Evolutionary conservation across 169 alveolate species (phyloP).

Genomic region (Plasmodium relictum): DNA sequence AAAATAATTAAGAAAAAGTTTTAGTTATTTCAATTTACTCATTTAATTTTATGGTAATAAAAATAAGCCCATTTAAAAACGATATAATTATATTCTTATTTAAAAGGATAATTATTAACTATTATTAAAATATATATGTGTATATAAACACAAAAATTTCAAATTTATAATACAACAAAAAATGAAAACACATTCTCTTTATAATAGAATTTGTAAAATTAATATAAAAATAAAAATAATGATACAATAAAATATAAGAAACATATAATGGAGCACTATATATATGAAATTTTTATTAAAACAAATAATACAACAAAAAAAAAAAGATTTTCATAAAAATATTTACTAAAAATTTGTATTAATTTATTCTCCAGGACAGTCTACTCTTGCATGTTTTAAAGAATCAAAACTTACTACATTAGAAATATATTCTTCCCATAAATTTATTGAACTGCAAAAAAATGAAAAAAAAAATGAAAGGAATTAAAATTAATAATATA

Average conservation of each 20-base stretch:
- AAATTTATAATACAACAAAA: background rate
- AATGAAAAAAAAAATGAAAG: background rate
- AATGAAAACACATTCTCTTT: background rate
- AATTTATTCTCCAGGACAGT: slow-evolving; percentile 57
- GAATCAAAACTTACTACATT: slow-evolving; percentile 36
- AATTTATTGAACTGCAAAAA: slow-evolving; percentile 53
- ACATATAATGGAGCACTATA: background rate
- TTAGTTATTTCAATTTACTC: too few relatives aligned
- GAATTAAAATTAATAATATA: slow-evolving; percentile 1
- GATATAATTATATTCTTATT: too few relatives aligned
- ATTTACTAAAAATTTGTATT: slow-evolving; percentile 1
- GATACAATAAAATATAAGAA: background rate
- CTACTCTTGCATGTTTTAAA: slow-evolving; percentile 32
- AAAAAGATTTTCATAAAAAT: background rate
- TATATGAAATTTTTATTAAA: background rate
- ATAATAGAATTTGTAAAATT: background rate
- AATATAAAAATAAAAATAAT: background rate
- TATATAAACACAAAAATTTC: too few relatives aligned
- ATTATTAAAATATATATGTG: too few relatives aligned
- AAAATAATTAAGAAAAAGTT: too few relatives aligned
- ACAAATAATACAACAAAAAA: background rate
- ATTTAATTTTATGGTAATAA: too few relatives aligned
- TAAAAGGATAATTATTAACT: too few relatives aligned
- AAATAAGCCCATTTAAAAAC: too few relatives aligned
- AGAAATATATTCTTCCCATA: slow-evolving; percentile 67